Evolutionary conservation across 305 asterid genomes (phyloP), one percentile per base, ranked within the genome.

Genomic region (Rubia balearica): DNA sequence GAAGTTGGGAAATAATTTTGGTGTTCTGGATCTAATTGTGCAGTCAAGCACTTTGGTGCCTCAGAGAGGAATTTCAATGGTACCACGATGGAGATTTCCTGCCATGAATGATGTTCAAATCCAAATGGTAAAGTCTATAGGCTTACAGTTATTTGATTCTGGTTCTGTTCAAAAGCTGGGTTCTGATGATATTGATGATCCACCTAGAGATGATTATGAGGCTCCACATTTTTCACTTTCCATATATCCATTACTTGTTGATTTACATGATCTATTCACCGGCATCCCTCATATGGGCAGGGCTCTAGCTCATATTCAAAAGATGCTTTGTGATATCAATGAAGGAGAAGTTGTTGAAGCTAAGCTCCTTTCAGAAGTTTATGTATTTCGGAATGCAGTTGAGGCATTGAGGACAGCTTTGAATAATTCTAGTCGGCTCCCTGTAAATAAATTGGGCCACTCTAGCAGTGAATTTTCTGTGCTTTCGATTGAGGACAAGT

Each of bases 331-430:
- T 71, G 89, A 88, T 78, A 89, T 93, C 30, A 79, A 77, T 73
- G 80, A 76, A 41, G 98, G 98, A 76, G 87, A 83, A 80, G 41
- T 30, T 21, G 77, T 89, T 13, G 91, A 90, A 69, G 75, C 80
- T 61, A 81, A 77, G 14, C 75, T 85, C 70, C 88, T 90, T 60
- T 81, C 92, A 6, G 94, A 90, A 82, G 90, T 91, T 57, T 88
- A 84, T 80, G 85, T 84, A 14, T 93, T 93, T 76, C 86, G 83
- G 73, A 80, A 87, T 59, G 98, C 96, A 5, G 96, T 91, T 59
- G 98, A 91, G 85, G 96, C 86, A 51, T 83, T 93, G 71, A 84
- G 98, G 79, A 83, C 89, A 19, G 96, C 97, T 65, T 74, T 93
- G 73, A 93, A 81, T 56, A 85, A 85, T 75, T 92, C 96, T 4